These are phyloP conservation scores for Eleusine indica DNA, from an alignment of 176 grass and related monocot genomes.

Conservation along the genomic window DNA sequence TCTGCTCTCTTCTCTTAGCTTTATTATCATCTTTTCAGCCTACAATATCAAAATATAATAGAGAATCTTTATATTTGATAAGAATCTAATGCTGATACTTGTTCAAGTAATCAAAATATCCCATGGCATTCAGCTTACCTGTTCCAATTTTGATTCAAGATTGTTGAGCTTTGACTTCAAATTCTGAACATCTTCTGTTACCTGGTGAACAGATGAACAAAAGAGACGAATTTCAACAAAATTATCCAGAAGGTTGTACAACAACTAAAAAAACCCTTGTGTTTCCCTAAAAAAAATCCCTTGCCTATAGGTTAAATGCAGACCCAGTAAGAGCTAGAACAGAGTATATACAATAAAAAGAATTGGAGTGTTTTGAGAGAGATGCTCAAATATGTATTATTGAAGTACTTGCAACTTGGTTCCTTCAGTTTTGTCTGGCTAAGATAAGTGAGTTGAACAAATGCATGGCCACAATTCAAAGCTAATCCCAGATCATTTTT, in stretches of 20 bases:
- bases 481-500: not conserved
- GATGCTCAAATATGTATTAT: not conserved
- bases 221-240: constrained; percentile 31
- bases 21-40: constrained; percentile 86
- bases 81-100: constrained; percentile 16
- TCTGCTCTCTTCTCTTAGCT: constrained; percentile 76
- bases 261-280: not conserved
- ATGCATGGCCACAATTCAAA: constrained; percentile 18
- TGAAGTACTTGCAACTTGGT: not conserved
- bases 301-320: not conserved
- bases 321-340: not conserved
- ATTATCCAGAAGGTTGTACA: not conserved
- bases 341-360: not conserved
- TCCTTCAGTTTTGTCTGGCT: constrained; percentile 3
- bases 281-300: no score
- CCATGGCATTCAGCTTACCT: constrained; percentile 57
- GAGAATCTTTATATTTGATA: constrained; percentile 14
- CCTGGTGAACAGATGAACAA: constrained; percentile 56
- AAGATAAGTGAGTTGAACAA: constrained; percentile 22
- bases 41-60: constrained; percentile 41
- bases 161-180: constrained; percentile 77
- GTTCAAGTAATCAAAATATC: constrained; percentile 27
- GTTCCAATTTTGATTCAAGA: constrained; percentile 87
- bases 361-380: not conserved
- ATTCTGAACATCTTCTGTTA: constrained; percentile 87